Evolutionary conservation across 2,329 filamentous ascomycete genomes (phyloP).

Genomic region (Penicillium sp.): DNA sequence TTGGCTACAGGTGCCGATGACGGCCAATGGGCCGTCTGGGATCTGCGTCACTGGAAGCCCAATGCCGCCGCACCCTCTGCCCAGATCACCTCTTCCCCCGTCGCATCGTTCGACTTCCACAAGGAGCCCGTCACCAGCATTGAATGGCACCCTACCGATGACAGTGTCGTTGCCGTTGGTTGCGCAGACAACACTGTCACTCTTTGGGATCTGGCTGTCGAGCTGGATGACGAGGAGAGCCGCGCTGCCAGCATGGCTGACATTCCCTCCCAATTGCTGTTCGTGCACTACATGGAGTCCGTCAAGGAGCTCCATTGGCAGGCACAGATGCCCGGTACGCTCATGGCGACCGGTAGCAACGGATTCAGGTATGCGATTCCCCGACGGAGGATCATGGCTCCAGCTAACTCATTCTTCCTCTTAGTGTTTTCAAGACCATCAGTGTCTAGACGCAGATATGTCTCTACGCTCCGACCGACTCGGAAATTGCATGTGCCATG

Average conservation of each 20-base stretch:
- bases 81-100: constrained; percentile 67
- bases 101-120: constrained; percentile 95
- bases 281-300: constrained; percentile 93
- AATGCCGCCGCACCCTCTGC: constrained; percentile 50
- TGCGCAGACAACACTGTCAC: constrained; percentile 93
- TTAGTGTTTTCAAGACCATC: constrained; percentile 78
- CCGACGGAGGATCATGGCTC: background rate
- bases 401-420: constrained; percentile 20
- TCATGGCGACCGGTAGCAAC: constrained; percentile 87
- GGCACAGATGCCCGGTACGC: constrained; percentile 84
- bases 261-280: constrained; percentile 90
- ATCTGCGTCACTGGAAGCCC: constrained; percentile 91
- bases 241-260: constrained; percentile 84
- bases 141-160: constrained; percentile 96
- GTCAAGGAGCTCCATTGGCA: constrained; percentile 98
- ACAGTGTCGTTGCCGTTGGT: constrained; percentile 90
- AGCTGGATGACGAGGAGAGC: constrained; percentile 95
- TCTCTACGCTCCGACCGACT: constrained; percentile 10
- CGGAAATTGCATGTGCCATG: constrained; percentile 28
- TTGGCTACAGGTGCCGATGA: constrained; percentile 92
- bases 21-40: constrained; percentile 94
- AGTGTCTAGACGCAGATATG: constrained; percentile 60
- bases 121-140: constrained; percentile 94
- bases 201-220: constrained; percentile 94
- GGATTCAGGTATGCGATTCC: constrained; percentile 66